These are phyloP conservation scores for Tricholoma sp. DNA, from an alignment of 768 basidiomycete genomes.

Conservation along the genomic window DNA sequence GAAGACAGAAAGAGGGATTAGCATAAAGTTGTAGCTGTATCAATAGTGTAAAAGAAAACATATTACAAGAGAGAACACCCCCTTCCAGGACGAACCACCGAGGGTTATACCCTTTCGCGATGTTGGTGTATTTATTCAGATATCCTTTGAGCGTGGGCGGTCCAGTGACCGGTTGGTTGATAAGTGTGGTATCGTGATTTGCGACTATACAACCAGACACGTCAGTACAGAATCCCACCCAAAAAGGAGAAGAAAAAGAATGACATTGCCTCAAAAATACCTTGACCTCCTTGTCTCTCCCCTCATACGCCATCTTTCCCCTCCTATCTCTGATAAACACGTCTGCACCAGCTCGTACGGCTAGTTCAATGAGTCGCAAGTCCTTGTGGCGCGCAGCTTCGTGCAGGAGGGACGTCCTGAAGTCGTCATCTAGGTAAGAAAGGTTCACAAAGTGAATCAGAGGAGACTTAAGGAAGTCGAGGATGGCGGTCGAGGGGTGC, in stretches of 20 bases:
- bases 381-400: conserved; percentile 84
- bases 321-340: conserved; percentile 78
- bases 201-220: conserved; percentile 41
- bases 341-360: conserved; percentile 80
- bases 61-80: conserved; percentile 83
- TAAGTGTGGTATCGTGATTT: conserved; percentile 75
- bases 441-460: conserved; percentile 71
- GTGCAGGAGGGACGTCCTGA: conserved; percentile 77
- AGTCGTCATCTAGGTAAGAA: conserved; percentile 72
- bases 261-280: conserved; percentile 81
- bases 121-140: conserved; percentile 89
- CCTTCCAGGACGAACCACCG: conserved; percentile 91
- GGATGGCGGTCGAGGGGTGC: conserved; percentile 39
- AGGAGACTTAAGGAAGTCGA: conserved; percentile 61
- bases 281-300: conserved; percentile 76
- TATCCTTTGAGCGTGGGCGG: conserved; percentile 70
- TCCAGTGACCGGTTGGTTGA: conserved; percentile 42
- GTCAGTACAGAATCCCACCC: neutral
- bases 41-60: conserved; percentile 21
- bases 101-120: conserved; percentile 83
- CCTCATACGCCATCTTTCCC: conserved; percentile 66
- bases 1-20: conserved; percentile 12
- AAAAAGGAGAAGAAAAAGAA: conserved; percentile 18
- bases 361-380: conserved; percentile 76
- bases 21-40: neutral